phyloP scores from a whole-genome alignment of 2,329 filamentous ascomycete species.

The Plenodomus biglobosus region DNA sequence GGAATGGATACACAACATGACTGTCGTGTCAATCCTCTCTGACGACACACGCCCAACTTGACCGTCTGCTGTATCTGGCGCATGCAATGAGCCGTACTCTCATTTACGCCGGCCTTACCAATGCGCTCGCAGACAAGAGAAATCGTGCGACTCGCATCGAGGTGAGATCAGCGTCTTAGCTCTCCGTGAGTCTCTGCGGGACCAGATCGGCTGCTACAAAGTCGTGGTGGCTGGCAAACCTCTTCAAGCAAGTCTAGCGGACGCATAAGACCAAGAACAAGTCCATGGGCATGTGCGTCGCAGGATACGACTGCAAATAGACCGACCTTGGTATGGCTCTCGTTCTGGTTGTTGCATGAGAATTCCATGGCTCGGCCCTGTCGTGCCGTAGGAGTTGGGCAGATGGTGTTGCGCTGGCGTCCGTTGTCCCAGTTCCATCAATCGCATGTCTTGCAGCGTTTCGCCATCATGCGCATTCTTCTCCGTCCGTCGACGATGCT shows the following conservation, averaged over 20 bases:
- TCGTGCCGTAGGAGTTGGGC: constrained; percentile 2
- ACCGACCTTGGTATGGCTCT: background rate
- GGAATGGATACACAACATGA: constrained; percentile 18
- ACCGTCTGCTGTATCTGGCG: background rate
- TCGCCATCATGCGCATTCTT: background rate
- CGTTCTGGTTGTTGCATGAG: background rate
- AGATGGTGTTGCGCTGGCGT: constrained; percentile 1
- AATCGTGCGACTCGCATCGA: background rate
- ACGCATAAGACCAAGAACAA: background rate
- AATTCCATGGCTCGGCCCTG: background rate
- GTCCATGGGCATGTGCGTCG: background rate
- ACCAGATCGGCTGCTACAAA: background rate
- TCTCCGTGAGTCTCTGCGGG: background rate
- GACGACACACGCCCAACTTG: background rate
- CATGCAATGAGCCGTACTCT: background rate
- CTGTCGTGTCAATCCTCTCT: background rate
- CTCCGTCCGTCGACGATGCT: background rate
- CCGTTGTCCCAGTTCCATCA: constrained; percentile 3
- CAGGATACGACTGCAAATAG: background rate
- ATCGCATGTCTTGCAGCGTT: constrained; percentile 5
- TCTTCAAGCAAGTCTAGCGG: background rate
- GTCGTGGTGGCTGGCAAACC: background rate
- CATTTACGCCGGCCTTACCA: background rate
- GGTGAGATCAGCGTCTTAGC: background rate
- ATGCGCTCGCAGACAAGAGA: background rate